Evolutionary conservation across 805 yeast species (phyloP).

Genomic region (Saccharomyces mikatae): DNA sequence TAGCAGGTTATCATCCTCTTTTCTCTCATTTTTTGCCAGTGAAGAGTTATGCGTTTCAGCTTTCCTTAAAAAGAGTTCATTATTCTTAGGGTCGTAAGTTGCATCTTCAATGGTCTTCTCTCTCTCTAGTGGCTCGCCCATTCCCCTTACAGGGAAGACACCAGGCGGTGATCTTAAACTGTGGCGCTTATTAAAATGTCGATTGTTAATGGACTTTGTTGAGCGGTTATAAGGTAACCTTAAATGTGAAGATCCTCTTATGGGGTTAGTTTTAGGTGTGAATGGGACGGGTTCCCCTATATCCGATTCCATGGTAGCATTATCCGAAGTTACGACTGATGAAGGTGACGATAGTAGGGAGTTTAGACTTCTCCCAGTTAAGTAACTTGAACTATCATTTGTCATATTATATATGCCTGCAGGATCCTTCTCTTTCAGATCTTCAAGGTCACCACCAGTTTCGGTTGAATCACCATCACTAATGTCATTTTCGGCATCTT

Average conservation of each 20-base stretch:
- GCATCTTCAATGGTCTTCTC: constrained; percentile 52
- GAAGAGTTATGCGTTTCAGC: neutral
- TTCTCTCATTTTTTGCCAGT: neutral
- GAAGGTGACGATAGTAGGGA: neutral
- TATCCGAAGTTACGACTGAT: neutral
- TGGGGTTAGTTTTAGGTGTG: neutral
- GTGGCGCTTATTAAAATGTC: constrained; percentile 2
- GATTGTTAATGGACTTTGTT: neutral
- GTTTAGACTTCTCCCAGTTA: neutral
- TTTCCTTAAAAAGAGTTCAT: neutral
- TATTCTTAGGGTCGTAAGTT: neutral
- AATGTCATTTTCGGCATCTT: constrained; percentile 5
- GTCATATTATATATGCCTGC: neutral
- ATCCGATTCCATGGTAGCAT: neutral
- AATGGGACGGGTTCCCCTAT: neutral
- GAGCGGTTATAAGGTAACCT: neutral
- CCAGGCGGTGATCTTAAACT: constrained; percentile 55
- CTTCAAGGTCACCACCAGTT: neutral
- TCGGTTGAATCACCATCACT: constrained; percentile 6
- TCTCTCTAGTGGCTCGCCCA: constrained; percentile 55
- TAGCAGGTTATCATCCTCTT: constrained; percentile 4
- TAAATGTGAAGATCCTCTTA: neutral
- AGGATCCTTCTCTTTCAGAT: neutral
- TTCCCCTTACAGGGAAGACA: constrained; percentile 72
- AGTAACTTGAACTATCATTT: neutral